phyloP scores from a whole-genome alignment of 2,329 filamentous ascomycete species.

The Magnaporthiopsis incrustans region DNA sequence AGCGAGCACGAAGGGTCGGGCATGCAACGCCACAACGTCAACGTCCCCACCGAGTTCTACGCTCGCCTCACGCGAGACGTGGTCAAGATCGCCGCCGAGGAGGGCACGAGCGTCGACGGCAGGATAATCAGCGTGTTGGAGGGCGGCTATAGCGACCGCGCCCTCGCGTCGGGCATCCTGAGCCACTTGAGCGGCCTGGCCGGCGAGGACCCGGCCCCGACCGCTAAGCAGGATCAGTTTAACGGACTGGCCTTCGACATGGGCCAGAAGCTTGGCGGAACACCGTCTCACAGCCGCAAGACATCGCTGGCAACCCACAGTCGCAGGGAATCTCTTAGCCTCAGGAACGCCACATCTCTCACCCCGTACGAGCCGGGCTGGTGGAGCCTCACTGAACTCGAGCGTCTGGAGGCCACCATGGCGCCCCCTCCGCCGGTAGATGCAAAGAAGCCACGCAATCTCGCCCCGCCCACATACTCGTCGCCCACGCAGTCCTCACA shows the following conservation, averaged over 20 bases:
- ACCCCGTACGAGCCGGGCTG: constrained; percentile 58
- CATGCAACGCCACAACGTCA: constrained; percentile 94
- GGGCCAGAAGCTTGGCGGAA: constrained; percentile 35
- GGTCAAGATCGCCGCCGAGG: constrained; percentile 71
- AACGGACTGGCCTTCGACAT: constrained; percentile 51
- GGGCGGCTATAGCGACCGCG: constrained; percentile 91
- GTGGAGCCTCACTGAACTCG: constrained; percentile 61
- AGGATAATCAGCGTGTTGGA: constrained; percentile 89
- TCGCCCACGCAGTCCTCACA: constrained; percentile 83
- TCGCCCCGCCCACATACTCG: constrained; percentile 64
- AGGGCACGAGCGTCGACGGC: constrained; percentile 68
- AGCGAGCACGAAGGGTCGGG: constrained; percentile 87
- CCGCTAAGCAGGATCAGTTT: constrained; percentile 25
- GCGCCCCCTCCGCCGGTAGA: constrained; percentile 37
- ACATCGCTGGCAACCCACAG: constrained; percentile 14
- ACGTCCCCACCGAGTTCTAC: constrained; percentile 95
- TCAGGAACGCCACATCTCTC: constrained; percentile 16
- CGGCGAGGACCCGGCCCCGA: constrained; percentile 37
- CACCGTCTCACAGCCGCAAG: constrained; percentile 24
- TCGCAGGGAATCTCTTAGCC: constrained; percentile 21
- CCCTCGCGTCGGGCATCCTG: constrained; percentile 77
- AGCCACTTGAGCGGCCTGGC: constrained; percentile 84
- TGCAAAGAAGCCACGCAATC: constrained; percentile 45
- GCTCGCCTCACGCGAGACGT: constrained; percentile 83
- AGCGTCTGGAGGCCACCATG: constrained; percentile 58